phyloP scores from a whole-genome alignment of 2,329 filamentous ascomycete species.

The Cadophora malorum region DNA sequence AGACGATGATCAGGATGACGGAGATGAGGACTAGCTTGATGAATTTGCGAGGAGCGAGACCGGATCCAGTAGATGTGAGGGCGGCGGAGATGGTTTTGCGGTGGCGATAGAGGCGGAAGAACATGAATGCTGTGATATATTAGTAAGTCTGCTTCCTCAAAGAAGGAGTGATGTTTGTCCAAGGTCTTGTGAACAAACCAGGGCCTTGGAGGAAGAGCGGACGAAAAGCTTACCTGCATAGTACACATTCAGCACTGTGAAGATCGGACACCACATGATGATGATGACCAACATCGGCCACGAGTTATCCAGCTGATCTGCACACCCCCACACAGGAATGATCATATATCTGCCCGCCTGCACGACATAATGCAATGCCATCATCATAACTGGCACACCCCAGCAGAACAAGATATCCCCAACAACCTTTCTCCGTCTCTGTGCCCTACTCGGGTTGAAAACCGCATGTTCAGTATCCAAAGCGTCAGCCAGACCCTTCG shows the following conservation, averaged over 20 bases:
- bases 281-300: slow-evolving; percentile 63
- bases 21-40: slow-evolving; percentile 65
- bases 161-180: not conserved
- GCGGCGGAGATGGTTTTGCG: slow-evolving; percentile 63
- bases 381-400: slow-evolving; percentile 59
- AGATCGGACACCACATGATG: slow-evolving; percentile 61
- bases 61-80: slow-evolving; percentile 55
- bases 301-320: slow-evolving; percentile 57
- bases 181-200: not conserved
- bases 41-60: slow-evolving; percentile 65
- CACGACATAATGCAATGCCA: slow-evolving; percentile 63
- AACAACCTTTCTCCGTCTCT: slow-evolving; percentile 53
- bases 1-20: slow-evolving; percentile 53
- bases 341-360: slow-evolving; percentile 65
- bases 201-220: not conserved
- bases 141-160: slow-evolving; percentile 22
- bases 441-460: slow-evolving; percentile 55
- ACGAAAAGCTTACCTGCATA: slow-evolving; percentile 59
- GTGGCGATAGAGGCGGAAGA: slow-evolving; percentile 66
- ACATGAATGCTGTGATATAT: slow-evolving; percentile 56
- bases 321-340: slow-evolving; percentile 64
- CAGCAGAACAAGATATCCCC: slow-evolving; percentile 64
- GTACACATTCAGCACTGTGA: slow-evolving; percentile 58
- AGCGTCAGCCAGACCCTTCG: slow-evolving; percentile 63
- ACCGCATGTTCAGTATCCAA: slow-evolving; percentile 63